These are phyloP conservation scores for Tripterygium wilfordii DNA, from an alignment of 177 flowering plant genomes.

Conservation along the genomic window DNA sequence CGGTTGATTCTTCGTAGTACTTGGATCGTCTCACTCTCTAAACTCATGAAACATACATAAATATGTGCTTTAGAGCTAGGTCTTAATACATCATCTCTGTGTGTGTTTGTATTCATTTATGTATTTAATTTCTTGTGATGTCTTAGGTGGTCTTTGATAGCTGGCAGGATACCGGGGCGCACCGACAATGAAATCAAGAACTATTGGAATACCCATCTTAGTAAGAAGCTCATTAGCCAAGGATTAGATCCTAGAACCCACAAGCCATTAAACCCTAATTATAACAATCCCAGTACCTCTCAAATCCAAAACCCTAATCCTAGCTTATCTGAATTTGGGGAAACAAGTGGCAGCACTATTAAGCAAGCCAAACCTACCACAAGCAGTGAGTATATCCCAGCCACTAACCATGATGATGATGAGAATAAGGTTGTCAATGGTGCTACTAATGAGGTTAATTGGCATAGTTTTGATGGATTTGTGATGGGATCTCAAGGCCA, in stretches of 20 bases:
- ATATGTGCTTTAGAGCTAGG: no score
- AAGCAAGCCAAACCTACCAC: no score
- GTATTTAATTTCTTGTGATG: background rate
- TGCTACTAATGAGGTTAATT: no score
- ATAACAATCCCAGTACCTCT: constrained; percentile 5
- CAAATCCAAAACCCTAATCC: constrained; percentile 3
- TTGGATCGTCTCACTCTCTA: no score
- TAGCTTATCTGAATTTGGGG: background rate
- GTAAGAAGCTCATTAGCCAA: constrained; percentile 67
- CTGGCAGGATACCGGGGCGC: constrained; percentile 74
- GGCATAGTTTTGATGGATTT: background rate
- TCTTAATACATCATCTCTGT: no score
- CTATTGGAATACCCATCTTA: constrained; percentile 83
- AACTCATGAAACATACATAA: no score
- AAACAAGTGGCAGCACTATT: background rate
- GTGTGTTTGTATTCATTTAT: no score
- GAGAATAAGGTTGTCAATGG: background rate
- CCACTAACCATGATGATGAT: no score
- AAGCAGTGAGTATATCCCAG: no score
- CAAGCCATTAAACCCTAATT: constrained; percentile 31
- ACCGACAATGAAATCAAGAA: constrained; percentile 80
- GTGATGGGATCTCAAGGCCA: background rate
- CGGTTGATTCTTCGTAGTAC: no score
- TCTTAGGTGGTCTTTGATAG: constrained; percentile 66
- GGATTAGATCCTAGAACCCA: constrained; percentile 39